These are phyloP conservation scores for Elongisporangium anandrum DNA, from an alignment of 352 stramenopile genomes.

Conservation along the genomic window DNA sequence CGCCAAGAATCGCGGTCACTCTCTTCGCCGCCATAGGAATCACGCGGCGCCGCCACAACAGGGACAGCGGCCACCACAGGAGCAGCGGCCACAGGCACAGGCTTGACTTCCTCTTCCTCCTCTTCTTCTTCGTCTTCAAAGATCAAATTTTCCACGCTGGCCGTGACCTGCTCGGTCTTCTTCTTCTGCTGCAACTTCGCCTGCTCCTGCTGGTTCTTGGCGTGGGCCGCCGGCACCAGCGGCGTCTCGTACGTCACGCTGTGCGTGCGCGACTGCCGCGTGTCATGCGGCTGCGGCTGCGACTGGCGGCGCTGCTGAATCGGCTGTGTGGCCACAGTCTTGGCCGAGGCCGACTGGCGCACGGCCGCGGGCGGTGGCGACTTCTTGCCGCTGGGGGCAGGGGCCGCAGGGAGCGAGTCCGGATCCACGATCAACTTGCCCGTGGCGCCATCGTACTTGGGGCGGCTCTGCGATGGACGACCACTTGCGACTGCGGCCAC, in stretches of 20 bases:
- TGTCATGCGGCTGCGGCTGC: slow-evolving; percentile 1
- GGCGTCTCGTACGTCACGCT: background rate
- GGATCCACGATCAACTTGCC: background rate
- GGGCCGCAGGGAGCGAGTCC: background rate
- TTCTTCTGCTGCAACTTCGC: slow-evolving; percentile 11
- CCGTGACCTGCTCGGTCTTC: slow-evolving; percentile 27
- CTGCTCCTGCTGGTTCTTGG: slow-evolving; percentile 12
- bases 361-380: slow-evolving; percentile 17
- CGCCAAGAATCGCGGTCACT: slow-evolving; percentile 24
- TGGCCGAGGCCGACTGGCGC: slow-evolving; percentile 24
- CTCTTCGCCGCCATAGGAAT: slow-evolving; percentile 13
- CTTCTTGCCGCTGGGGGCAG: slow-evolving; percentile 7
- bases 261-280: background rate
- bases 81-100: background rate
- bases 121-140: slow-evolving; percentile 36
- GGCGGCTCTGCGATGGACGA: background rate
- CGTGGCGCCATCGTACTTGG: background rate
- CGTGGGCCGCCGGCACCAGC: background rate
- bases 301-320: slow-evolving; percentile 1
- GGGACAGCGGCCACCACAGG: background rate
- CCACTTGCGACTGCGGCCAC: background rate
- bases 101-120: slow-evolving; percentile 14
- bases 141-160: slow-evolving; percentile 42
- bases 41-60: background rate
- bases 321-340: slow-evolving; percentile 2